Evolutionary conservation across 78 protist species (phyloP).

Genomic region (Salpingoeca rosetta): DNA sequence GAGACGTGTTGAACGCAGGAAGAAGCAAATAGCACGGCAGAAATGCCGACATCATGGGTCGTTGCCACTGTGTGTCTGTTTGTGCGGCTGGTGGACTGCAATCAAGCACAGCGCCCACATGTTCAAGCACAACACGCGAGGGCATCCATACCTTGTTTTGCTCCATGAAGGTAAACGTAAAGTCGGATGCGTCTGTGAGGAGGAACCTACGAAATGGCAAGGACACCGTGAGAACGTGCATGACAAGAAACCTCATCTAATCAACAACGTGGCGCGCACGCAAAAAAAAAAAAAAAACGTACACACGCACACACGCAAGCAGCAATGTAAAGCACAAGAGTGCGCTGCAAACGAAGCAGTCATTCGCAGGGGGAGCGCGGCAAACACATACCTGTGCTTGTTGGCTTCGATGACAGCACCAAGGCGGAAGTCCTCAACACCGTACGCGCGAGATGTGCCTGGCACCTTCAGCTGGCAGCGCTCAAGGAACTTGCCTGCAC

Average conservation of each 20-base stretch:
- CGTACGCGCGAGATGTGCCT: not conserved
- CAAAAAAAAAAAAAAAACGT: no score
- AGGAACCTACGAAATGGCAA: no score
- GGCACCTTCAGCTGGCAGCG: slow-evolving; percentile 7
- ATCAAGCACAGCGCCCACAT: not conserved
- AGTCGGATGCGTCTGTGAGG: slow-evolving; percentile 23
- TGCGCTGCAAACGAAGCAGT: no score
- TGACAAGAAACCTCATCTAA: no score
- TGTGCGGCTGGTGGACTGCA: not conserved
- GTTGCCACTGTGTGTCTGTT: no score
- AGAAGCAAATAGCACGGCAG: not conserved
- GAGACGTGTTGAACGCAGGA: not conserved
- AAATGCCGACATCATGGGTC: no score
- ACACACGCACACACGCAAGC: no score
- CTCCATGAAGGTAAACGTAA: not conserved
- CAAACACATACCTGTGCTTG: not conserved
- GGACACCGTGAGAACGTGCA: no score
- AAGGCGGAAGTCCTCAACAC: slow-evolving; percentile 7
- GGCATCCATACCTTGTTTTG: not conserved
- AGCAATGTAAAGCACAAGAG: no score
- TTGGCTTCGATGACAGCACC: slow-evolving; percentile 13
- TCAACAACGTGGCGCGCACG: no score
- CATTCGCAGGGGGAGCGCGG: no score
- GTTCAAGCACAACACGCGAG: not conserved
- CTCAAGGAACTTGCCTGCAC: slow-evolving; percentile 49